Conservation (phyloP, 768 basidiomycete species). For the Pleurotus sapidus region DNA sequence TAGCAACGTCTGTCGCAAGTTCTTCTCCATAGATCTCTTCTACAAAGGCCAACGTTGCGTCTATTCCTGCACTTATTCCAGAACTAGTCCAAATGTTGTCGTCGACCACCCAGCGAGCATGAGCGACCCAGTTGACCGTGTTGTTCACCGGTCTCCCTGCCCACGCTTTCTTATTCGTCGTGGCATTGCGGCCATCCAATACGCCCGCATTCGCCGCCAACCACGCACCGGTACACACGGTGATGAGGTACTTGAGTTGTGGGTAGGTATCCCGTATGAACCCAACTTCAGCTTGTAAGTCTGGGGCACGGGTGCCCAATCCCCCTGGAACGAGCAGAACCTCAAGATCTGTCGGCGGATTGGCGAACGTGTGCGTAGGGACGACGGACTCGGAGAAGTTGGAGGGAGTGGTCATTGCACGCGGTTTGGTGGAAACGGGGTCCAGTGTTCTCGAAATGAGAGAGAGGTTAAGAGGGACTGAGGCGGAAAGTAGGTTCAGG, state of each 20-base stretch:
- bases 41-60: slow-evolving; percentile 34
- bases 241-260: slow-evolving; percentile 34
- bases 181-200: slow-evolving; percentile 39
- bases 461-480: slow-evolving; percentile 22
- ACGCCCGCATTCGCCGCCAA: slow-evolving; percentile 36
- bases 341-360: slow-evolving; percentile 29
- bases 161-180: slow-evolving; percentile 40
- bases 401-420: slow-evolving; percentile 8
- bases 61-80: slow-evolving; percentile 44
- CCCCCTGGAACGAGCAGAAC: slow-evolving; percentile 32
- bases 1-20: slow-evolving; percentile 25
- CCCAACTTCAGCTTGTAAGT: slow-evolving; percentile 22
- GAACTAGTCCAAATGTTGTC: slow-evolving; percentile 49
- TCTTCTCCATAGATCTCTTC: slow-evolving; percentile 33
- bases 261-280: slow-evolving; percentile 33
- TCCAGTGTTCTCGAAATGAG: slow-evolving; percentile 21
- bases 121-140: slow-evolving; percentile 38
- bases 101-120: slow-evolving; percentile 46
- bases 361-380: slow-evolving; percentile 37
- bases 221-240: slow-evolving; percentile 41
- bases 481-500: slow-evolving; percentile 21
- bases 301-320: slow-evolving; percentile 22
- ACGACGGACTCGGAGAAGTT: slow-evolving; percentile 30
- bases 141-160: slow-evolving; percentile 18
- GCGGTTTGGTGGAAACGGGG: slow-evolving; percentile 25